phyloP scores from a whole-genome alignment of 768 basidiomycete genomes.

The Sistotremastrum niveocremeum region DNA sequence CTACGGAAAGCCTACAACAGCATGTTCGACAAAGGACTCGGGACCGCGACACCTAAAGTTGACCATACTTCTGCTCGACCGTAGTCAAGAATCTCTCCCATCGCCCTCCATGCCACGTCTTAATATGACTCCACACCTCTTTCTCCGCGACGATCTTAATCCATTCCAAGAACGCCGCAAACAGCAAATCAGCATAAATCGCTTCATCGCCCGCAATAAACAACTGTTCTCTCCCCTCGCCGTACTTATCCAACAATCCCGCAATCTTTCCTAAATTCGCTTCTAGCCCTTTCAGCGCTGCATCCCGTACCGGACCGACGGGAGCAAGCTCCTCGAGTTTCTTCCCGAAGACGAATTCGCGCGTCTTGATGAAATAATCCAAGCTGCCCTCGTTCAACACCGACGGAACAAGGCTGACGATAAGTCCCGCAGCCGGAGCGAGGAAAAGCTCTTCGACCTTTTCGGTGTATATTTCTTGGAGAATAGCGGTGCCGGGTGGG shows the following conservation, averaged over 20 bases:
- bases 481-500: conserved; percentile 22
- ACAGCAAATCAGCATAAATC: conserved; percentile 28
- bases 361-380: conserved; percentile 26
- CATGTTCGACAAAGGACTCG: too few relatives aligned
- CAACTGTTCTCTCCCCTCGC: conserved; percentile 8
- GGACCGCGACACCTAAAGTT: too few relatives aligned
- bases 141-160: conserved; percentile 22
- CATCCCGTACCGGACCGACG: conserved; percentile 15
- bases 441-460: conserved; percentile 8
- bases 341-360: conserved; percentile 20
- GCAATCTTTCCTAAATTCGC: conserved; percentile 16
- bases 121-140: conserved; percentile 28
- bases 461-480: conserved; percentile 25
- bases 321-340: conserved; percentile 25
- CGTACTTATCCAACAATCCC: conserved; percentile 12
- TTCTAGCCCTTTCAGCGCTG: conserved; percentile 25
- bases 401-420: conserved; percentile 2
- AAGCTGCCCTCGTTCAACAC: conserved; percentile 22
- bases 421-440: not conserved
- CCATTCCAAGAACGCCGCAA: conserved; percentile 20
- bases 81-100: conserved; percentile 1
- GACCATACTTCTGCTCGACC: not conserved
- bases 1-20: too few relatives aligned
- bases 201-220: conserved; percentile 25
- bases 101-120: conserved; percentile 24